These are phyloP conservation scores for Actinomucor elegans DNA, from an alignment of 371 early-diverging fungal species.

Conservation along the genomic window DNA sequence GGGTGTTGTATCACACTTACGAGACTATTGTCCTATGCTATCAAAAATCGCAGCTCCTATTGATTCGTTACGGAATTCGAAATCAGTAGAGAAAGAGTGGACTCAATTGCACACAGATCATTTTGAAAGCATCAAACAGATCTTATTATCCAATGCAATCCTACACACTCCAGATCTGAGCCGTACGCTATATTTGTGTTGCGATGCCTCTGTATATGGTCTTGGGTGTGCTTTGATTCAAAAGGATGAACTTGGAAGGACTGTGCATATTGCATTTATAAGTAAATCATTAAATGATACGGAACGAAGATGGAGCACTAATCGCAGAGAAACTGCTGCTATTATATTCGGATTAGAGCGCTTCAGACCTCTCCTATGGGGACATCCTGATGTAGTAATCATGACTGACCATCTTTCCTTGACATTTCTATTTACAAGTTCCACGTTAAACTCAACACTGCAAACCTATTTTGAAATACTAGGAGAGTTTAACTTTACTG, in stretches of 20 bases:
- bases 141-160: background rate
- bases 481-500: background rate
- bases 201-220: slow-evolving; percentile 2
- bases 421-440: background rate
- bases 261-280: slow-evolving; percentile 1
- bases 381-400: background rate
- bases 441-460: background rate
- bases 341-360: background rate
- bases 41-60: background rate
- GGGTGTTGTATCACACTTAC: slow-evolving; percentile 22
- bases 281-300: background rate
- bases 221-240: background rate
- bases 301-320: background rate
- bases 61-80: slow-evolving; percentile 1
- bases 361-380: background rate
- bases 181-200: background rate
- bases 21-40: slow-evolving; percentile 2
- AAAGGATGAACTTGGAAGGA: background rate
- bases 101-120: background rate
- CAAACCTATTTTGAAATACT: background rate
- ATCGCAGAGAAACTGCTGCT: slow-evolving; percentile 6
- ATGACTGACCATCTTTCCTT: slow-evolving; percentile 1
- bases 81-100: background rate
- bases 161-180: background rate
- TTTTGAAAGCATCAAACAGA: background rate